phyloP scores from a whole-genome alignment of 805 yeast species.

The Metschnikowia bowlesiae region DNA sequence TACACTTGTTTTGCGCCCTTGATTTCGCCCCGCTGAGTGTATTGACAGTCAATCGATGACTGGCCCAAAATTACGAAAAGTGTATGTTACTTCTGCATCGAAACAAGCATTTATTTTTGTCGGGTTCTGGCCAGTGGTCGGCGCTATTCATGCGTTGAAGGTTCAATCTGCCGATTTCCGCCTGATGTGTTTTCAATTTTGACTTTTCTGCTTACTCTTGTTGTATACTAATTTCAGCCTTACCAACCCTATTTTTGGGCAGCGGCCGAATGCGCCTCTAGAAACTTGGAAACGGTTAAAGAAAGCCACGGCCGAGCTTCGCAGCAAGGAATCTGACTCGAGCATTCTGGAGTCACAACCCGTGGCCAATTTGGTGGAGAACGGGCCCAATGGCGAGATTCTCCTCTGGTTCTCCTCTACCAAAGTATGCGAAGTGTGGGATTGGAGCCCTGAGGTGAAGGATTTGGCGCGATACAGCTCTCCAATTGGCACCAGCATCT shows the following conservation, averaged over 20 bases:
- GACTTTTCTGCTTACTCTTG: background rate
- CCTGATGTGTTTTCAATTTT: no score
- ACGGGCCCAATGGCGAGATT: constrained; percentile 33
- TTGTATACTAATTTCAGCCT: constrained; percentile 19
- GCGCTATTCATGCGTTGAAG: no score
- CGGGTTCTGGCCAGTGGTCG: no score
- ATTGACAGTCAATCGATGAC: background rate
- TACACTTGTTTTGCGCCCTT: no score
- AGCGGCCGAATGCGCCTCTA: constrained; percentile 35
- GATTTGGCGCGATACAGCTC: background rate
- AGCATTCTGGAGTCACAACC: background rate
- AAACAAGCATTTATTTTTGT: no score
- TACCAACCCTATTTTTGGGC: constrained; percentile 32
- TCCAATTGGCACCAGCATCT: background rate
- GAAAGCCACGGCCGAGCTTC: constrained; percentile 20
- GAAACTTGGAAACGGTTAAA: constrained; percentile 42
- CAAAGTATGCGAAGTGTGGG: constrained; percentile 30
- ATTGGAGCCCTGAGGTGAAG: constrained; percentile 19
- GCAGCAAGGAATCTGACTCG: background rate
- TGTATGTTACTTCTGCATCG: background rate
- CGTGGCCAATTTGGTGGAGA: constrained; percentile 16
- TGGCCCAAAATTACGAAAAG: background rate
- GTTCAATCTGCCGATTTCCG: no score
- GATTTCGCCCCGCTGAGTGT: no score
- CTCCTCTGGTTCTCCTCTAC: constrained; percentile 21